Evolutionary conservation across 495 filamentous ascomycete genomes (phyloP).

Genomic region (Diplogelasinospora grovesii): DNA sequence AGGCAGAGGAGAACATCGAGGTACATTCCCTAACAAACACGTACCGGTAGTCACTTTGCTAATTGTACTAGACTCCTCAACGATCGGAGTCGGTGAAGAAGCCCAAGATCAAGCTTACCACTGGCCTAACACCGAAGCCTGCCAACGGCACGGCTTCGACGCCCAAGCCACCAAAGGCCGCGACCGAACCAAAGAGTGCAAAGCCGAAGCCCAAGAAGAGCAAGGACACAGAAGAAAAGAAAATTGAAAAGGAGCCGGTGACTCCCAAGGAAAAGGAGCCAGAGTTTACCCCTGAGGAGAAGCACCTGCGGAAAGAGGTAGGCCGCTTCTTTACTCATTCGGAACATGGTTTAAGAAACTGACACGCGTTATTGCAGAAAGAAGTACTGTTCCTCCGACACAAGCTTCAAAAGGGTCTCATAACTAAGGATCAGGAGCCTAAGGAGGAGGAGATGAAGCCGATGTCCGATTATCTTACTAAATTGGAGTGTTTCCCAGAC

Average conservation of each 20-base stretch:
- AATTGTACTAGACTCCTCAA: constrained; percentile 48
- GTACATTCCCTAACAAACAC: constrained; percentile 37
- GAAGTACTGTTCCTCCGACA: constrained; percentile 80
- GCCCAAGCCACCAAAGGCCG: constrained; percentile 44
- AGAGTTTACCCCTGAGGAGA: constrained; percentile 44
- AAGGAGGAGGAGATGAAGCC: constrained; percentile 81
- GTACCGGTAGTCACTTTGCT: constrained; percentile 23
- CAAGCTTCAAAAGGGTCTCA: constrained; percentile 84
- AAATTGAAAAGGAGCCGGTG: constrained; percentile 48
- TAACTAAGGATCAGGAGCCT: constrained; percentile 71
- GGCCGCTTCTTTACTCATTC: constrained; percentile 6
- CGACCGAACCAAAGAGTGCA: constrained; percentile 43
- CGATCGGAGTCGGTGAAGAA: constrained; percentile 63
- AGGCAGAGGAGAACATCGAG: constrained; percentile 61
- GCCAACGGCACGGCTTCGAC: constrained; percentile 42
- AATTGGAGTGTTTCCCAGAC: constrained; percentile 71
- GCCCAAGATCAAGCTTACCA: constrained; percentile 56
- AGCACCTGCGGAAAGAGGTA: constrained; percentile 52
- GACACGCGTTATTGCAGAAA: constrained; percentile 36
- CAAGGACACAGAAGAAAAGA: constrained; percentile 56
- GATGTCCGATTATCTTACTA: constrained; percentile 73
- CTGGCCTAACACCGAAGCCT: constrained; percentile 44
- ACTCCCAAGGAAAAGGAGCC: constrained; percentile 46
- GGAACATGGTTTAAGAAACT: constrained; percentile 5
- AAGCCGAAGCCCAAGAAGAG: constrained; percentile 62